phyloP scores from a whole-genome alignment of 1,284 basidiomycete species.

The Caloboletus inedulis region DNA sequence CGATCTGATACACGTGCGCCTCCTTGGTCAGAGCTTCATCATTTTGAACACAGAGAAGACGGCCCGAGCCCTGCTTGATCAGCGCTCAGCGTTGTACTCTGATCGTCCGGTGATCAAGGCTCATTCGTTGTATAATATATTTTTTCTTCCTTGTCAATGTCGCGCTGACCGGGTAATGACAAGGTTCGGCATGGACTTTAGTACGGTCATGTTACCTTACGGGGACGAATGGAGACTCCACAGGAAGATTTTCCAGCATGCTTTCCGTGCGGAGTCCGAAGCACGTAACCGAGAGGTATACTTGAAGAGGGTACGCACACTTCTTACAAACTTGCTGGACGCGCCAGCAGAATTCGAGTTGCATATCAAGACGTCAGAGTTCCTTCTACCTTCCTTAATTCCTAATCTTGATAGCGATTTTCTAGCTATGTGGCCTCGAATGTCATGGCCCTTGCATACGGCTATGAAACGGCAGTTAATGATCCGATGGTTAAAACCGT shows the following conservation, averaged over 20 bases:
- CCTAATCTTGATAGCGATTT: background rate
- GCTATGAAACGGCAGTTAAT: slow-evolving; percentile 17
- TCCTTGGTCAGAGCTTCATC: slow-evolving; percentile 25
- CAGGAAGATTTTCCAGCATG: slow-evolving; percentile 28
- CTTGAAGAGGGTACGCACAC: slow-evolving; percentile 14
- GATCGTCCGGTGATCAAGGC: slow-evolving; percentile 22
- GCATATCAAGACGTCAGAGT: slow-evolving; percentile 22
- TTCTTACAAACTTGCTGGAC: slow-evolving; percentile 23
- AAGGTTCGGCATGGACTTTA: slow-evolving; percentile 25
- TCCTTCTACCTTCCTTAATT: background rate
- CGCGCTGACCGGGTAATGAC: background rate
- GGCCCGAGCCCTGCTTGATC: slow-evolving; percentile 24
- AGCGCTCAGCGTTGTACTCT: slow-evolving; percentile 26
- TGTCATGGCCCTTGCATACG: slow-evolving; percentile 26
- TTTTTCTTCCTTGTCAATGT: background rate
- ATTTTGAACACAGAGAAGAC: slow-evolving; percentile 26
- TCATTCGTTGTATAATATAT: slow-evolving; percentile 13
- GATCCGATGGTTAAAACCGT: slow-evolving; percentile 24
- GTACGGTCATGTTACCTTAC: slow-evolving; percentile 27
- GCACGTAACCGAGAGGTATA: slow-evolving; percentile 16
- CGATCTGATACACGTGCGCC: slow-evolving; percentile 21
- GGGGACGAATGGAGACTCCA: slow-evolving; percentile 24
- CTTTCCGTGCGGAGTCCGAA: slow-evolving; percentile 20
- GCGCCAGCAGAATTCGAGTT: slow-evolving; percentile 22
- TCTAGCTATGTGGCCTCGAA: slow-evolving; percentile 26